phyloP scores from a whole-genome alignment of 331 rosid genomes.

The Quercus phellos region DNA sequence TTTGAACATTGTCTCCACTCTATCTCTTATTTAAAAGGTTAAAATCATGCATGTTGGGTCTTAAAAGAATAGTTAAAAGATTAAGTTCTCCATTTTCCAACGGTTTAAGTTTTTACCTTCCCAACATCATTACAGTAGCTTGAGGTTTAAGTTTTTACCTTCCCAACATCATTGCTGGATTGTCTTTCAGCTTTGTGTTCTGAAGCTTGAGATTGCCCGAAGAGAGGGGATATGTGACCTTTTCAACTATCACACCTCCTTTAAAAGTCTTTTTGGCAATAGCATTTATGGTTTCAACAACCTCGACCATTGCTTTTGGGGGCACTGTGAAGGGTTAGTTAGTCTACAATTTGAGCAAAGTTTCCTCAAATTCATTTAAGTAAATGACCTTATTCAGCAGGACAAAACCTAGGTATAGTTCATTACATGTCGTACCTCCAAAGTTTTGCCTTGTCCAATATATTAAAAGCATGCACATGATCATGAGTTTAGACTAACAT shows the following conservation, averaged over 20 bases:
- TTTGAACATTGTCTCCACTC: too few relatives aligned
- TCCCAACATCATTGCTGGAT: slow-evolving; percentile 76
- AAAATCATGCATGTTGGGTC: neutral
- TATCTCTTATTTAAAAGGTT: neutral
- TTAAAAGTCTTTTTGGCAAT: slow-evolving; percentile 22
- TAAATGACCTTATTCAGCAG: neutral
- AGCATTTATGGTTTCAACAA: slow-evolving; percentile 19
- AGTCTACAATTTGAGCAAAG: slow-evolving; percentile 25
- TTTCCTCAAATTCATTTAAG: neutral
- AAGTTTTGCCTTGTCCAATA: too few relatives aligned
- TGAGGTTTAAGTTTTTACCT: slow-evolving; percentile 45
- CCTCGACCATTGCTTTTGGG: slow-evolving; percentile 17
- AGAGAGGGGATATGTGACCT: slow-evolving; percentile 52
- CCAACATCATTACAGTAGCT: slow-evolving; percentile 80
- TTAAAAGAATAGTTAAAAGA: too few relatives aligned
- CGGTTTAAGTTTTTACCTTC: slow-evolving; percentile 35
- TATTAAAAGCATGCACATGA: too few relatives aligned
- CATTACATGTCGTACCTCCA: too few relatives aligned
- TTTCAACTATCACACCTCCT: slow-evolving; percentile 61
- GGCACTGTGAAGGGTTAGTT: slow-evolving; percentile 21
- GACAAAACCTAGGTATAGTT: too few relatives aligned
- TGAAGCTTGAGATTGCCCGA: slow-evolving; percentile 49
- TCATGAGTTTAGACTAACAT: too few relatives aligned
- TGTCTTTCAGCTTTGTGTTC: slow-evolving; percentile 45
- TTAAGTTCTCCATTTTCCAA: too few relatives aligned